These are phyloP conservation scores for Nevesoporus exiguus DNA, from an alignment of 768 basidiomycete species.

Conservation along the genomic window DNA sequence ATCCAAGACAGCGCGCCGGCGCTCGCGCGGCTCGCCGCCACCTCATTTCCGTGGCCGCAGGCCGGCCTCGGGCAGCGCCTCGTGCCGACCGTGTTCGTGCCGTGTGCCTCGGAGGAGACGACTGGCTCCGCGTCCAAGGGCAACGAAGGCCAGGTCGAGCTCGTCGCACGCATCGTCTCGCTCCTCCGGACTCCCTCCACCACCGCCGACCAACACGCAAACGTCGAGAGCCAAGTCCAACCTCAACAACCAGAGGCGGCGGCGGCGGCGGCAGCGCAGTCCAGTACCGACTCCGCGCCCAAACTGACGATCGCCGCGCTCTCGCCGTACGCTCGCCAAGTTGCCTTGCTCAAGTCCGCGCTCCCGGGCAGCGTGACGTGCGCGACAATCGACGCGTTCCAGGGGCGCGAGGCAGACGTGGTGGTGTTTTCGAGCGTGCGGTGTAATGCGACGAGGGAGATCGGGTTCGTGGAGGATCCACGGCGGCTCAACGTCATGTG, in stretches of 20 bases:
- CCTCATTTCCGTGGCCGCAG: slow-evolving; percentile 59
- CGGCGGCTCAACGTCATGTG: slow-evolving; percentile 60
- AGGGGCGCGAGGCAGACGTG: slow-evolving; percentile 66
- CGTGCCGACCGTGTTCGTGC: slow-evolving; percentile 56
- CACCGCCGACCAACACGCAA: too few relatives aligned
- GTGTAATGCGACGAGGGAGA: slow-evolving; percentile 54
- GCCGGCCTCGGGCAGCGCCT: slow-evolving; percentile 23
- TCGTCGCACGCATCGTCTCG: slow-evolving; percentile 46
- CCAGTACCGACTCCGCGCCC: neutral
- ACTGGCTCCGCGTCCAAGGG: slow-evolving; percentile 57
- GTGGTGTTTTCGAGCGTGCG: slow-evolving; percentile 65
- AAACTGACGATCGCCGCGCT: slow-evolving; percentile 28
- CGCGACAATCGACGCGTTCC: slow-evolving; percentile 44
- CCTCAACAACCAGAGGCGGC: too few relatives aligned
- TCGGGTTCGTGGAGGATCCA: slow-evolving; percentile 66
- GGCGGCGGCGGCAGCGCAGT: too few relatives aligned
- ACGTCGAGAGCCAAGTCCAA: too few relatives aligned
- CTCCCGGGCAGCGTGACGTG: slow-evolving; percentile 27
- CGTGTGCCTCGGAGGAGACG: slow-evolving; percentile 56
- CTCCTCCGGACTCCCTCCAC: slow-evolving; percentile 32
- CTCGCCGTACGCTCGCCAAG: slow-evolving; percentile 61
- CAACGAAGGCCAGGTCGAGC: slow-evolving; percentile 54
- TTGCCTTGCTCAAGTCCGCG: slow-evolving; percentile 41
- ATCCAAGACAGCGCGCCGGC: slow-evolving; percentile 36
- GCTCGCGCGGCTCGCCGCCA: slow-evolving; percentile 36